phyloP scores from a whole-genome alignment of 1,284 basidiomycete genomes.

The Schizophyllum amplum region DNA sequence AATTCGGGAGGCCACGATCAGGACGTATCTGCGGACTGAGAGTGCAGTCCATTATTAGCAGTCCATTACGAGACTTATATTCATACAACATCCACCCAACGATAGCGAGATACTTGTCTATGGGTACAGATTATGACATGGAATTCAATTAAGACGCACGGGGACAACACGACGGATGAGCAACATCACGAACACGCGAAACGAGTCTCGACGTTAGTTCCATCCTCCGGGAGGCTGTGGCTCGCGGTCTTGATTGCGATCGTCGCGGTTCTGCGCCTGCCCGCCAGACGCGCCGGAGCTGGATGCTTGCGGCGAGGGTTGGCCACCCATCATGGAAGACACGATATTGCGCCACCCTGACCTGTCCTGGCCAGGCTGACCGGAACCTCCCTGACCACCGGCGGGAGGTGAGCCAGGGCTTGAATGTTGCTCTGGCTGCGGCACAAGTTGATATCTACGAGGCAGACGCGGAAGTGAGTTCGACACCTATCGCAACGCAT shows the following conservation, averaged over 20 bases:
- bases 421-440: conserved; percentile 43
- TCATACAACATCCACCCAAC: no score
- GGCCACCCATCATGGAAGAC: not conserved
- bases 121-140: no score
- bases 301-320: not conserved
- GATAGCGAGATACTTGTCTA: no score
- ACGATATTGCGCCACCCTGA: not conserved
- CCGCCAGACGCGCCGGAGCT: not conserved
- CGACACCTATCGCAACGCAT: not conserved
- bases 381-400: not conserved
- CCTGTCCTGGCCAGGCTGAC: not conserved
- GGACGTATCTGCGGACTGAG: no score
- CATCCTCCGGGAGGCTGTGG: not conserved
- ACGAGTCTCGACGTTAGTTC: not conserved
- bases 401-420: conserved; percentile 23
- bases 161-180: no score
- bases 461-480: conserved; percentile 2
- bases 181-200: no score
- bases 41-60: no score
- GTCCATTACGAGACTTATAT: no score
- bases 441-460: conserved; percentile 49
- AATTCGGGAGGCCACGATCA: no score
- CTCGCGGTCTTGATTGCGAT: not conserved
- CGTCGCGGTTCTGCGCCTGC: not conserved
- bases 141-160: no score